A percentile compares a stretch with the other conserved stretches of the same genome.
phyloP scores from a whole-genome alignment of 306 rosid species.

The Acacia confusa region DNA sequence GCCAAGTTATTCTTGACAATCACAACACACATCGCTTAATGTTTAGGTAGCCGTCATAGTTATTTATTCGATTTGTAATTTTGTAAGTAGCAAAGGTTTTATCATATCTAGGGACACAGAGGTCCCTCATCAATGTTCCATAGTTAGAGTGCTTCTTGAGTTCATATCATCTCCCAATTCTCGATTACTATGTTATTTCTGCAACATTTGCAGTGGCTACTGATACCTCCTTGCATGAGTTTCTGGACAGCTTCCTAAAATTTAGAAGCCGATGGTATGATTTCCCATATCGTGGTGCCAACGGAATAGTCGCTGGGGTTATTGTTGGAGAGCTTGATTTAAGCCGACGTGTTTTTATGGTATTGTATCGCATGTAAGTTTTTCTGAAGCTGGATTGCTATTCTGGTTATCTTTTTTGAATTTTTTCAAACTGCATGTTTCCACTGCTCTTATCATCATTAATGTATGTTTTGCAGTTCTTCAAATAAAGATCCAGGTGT shows the following conservation, averaged over 20 bases:
- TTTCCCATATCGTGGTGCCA: constrained; percentile 76
- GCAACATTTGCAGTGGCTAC: constrained; percentile 64
- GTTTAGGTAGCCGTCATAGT: not conserved
- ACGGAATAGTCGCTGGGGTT: constrained; percentile 84
- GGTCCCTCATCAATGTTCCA: not conserved
- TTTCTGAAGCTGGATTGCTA: constrained; percentile 20
- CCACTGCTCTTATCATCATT: constrained; percentile 4
- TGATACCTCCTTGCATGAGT: constrained; percentile 80
- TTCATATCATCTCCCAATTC: not conserved
- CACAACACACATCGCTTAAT: not conserved
- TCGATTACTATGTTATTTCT: not conserved
- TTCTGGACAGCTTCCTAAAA: constrained; percentile 83
- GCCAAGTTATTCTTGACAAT: not conserved
- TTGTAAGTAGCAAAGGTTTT: not conserved
- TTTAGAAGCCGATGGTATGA: constrained; percentile 98
- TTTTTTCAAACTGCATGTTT: not conserved
- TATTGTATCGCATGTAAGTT: constrained; percentile 93
- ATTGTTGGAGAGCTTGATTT: constrained; percentile 87
- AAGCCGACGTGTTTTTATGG: constrained; percentile 87
- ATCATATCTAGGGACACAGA: not conserved
- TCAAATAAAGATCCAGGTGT: constrained; percentile 88
- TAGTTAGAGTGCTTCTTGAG: not conserved
- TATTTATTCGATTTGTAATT: not conserved
- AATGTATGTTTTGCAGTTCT: constrained; percentile 56
- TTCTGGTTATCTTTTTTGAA: not conserved